phyloP scores from a whole-genome alignment of 2,329 filamentous ascomycete genomes.

The Verticillium zaregamsianum region DNA sequence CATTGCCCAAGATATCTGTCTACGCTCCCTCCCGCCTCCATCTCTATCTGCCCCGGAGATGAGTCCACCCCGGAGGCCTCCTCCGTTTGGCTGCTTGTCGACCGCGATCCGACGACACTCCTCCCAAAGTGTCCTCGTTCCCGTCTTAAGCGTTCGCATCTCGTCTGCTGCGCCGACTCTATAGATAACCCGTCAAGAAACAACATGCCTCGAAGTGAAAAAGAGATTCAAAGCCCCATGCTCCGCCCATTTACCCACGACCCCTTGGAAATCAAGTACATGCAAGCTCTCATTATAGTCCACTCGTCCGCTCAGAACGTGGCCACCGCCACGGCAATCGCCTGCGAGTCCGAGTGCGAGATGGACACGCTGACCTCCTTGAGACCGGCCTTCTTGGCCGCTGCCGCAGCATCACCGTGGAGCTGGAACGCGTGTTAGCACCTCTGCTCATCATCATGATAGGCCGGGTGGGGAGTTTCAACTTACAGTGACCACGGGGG shows the following conservation, averaged over 20 bases:
- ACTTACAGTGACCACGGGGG: slow-evolving; percentile 80
- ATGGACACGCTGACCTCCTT: slow-evolving; percentile 91
- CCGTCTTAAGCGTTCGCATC: background rate
- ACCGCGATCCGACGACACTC: slow-evolving; percentile 7
- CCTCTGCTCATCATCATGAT: background rate
- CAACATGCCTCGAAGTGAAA: slow-evolving; percentile 12
- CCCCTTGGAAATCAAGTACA: background rate
- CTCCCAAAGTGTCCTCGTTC: slow-evolving; percentile 11
- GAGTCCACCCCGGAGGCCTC: background rate
- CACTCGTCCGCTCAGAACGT: slow-evolving; percentile 52
- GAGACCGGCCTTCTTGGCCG: slow-evolving; percentile 81
- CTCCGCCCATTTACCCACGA: slow-evolving; percentile 10
- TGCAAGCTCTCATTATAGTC: slow-evolving; percentile 2
- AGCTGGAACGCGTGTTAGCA: slow-evolving; percentile 57
- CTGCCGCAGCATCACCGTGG: slow-evolving; percentile 75
- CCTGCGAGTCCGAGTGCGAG: slow-evolving; percentile 90
- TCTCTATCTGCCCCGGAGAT: slow-evolving; percentile 4
- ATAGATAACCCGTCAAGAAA: slow-evolving; percentile 1
- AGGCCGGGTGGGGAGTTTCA: slow-evolving; percentile 1
- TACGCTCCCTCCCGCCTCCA: background rate
- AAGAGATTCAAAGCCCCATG: slow-evolving; percentile 10
- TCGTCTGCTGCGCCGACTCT: background rate
- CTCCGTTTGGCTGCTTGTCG: background rate
- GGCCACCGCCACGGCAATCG: slow-evolving; percentile 88
- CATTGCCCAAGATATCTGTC: background rate